Conservation (phyloP, 169 alveolate genomes). For the Eimeria tenella region DNA sequence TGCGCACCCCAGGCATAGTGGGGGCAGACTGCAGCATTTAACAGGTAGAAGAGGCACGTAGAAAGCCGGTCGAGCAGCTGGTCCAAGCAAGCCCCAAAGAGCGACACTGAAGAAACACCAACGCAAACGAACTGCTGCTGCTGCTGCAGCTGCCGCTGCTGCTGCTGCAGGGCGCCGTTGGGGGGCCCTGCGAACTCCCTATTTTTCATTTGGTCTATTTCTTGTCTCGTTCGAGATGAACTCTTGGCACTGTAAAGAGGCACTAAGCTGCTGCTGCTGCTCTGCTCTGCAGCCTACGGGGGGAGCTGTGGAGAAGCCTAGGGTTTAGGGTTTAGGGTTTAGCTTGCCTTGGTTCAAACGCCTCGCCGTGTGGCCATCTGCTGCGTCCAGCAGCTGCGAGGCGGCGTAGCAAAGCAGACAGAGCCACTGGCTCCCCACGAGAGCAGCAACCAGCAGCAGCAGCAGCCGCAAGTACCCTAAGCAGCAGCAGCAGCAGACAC, state of each 20-base stretch:
- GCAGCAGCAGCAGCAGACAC: constrained; percentile 5
- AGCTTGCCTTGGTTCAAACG: constrained; percentile 66
- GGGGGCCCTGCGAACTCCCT: background rate
- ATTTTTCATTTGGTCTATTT: background rate
- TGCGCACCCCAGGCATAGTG: background rate
- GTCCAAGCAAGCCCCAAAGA: constrained; percentile 77
- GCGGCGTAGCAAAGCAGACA: constrained; percentile 13
- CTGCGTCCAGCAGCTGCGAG: constrained; percentile 75
- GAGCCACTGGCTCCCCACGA: background rate
- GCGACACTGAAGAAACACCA: constrained; percentile 68
- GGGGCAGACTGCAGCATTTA: constrained; percentile 62
- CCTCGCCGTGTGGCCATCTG: constrained; percentile 77
- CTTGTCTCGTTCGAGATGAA: too few species aligned
- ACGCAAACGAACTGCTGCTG: background rate
- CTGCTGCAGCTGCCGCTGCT: background rate
- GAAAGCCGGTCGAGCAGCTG: constrained; percentile 79
- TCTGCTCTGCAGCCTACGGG: too few species aligned
- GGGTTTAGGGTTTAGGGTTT: background rate
- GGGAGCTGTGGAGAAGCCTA: too few species aligned
- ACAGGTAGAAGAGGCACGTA: constrained; percentile 62
- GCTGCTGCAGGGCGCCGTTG: background rate
- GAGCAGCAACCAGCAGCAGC: constrained; percentile 47
- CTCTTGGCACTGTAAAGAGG: too few species aligned
- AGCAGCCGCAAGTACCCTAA: constrained; percentile 75
- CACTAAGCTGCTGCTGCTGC: too few species aligned